phyloP scores from a whole-genome alignment of 2,329 filamentous ascomycete genomes.

The Penicillium sp. region DNA sequence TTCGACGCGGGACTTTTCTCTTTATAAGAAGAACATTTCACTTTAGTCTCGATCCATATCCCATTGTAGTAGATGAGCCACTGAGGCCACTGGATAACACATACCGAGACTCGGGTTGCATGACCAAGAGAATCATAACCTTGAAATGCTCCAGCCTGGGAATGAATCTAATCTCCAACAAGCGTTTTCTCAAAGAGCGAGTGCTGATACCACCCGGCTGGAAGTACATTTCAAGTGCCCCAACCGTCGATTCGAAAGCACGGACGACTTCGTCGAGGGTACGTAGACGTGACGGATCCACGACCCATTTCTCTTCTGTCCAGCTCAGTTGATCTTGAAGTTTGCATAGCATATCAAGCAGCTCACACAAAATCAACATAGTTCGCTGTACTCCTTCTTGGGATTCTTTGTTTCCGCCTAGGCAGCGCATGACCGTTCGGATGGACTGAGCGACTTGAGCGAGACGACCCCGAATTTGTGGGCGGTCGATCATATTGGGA shows the following conservation, averaged over 20 bases:
- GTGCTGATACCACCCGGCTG: slow-evolving; percentile 32
- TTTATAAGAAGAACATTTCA: neutral
- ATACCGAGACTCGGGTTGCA: slow-evolving; percentile 27
- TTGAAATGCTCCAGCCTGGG: slow-evolving; percentile 32
- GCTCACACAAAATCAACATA: slow-evolving; percentile 21
- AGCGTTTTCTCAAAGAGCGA: slow-evolving; percentile 23
- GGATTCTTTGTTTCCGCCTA: slow-evolving; percentile 21
- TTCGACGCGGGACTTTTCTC: neutral
- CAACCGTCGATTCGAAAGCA: slow-evolving; percentile 23
- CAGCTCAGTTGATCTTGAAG: slow-evolving; percentile 24
- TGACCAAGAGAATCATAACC: slow-evolving; percentile 24
- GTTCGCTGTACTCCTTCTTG: slow-evolving; percentile 26
- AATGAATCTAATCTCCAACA: slow-evolving; percentile 28
- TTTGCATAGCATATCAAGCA: slow-evolving; percentile 23
- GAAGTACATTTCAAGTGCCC: slow-evolving; percentile 29
- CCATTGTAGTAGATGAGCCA: neutral
- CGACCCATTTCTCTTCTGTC: slow-evolving; percentile 25
- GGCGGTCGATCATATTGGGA: slow-evolving; percentile 11
- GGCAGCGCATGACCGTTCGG: slow-evolving; percentile 23
- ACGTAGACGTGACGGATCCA: slow-evolving; percentile 17
- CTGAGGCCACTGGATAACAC: neutral
- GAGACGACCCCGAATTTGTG: slow-evolving; percentile 15
- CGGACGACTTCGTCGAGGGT: slow-evolving; percentile 22
- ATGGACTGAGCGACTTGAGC: slow-evolving; percentile 16
- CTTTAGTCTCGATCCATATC: neutral